These are phyloP conservation scores for Irpex sp. DNA, from an alignment of 1,284 basidiomycete species.

Conservation along the genomic window DNA sequence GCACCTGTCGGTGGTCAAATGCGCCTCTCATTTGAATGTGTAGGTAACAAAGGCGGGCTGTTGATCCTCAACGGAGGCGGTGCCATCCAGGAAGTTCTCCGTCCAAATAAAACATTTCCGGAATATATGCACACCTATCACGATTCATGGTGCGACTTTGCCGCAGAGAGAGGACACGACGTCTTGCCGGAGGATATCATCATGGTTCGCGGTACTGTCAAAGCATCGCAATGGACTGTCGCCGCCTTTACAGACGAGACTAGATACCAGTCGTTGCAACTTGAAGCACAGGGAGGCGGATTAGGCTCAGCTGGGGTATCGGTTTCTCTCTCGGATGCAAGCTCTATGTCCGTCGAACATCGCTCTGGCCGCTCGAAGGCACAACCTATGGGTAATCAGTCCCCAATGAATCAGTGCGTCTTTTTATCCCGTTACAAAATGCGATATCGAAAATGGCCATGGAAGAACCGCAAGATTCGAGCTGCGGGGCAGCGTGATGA, in stretches of 20 bases:
- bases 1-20: background rate
- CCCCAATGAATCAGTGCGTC: slow-evolving; percentile 15
- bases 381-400: background rate
- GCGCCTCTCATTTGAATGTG: background rate
- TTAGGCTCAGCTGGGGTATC: background rate
- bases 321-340: background rate
- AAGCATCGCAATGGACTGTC: slow-evolving; percentile 19
- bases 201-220: slow-evolving; percentile 20
- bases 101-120: slow-evolving; percentile 4
- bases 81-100: background rate
- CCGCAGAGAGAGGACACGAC: slow-evolving; percentile 3
- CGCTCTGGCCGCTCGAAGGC: slow-evolving; percentile 10
- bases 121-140: slow-evolving; percentile 9
- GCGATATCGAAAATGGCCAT: slow-evolving; percentile 4
- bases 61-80: background rate
- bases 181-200: slow-evolving; percentile 14
- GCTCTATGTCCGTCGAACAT: slow-evolving; percentile 6
- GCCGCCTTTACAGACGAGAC: slow-evolving; percentile 18
- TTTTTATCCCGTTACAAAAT: slow-evolving; percentile 20
- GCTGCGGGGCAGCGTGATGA: background rate
- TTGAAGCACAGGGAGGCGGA: background rate
- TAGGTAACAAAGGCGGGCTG: background rate
- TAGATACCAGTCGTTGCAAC: slow-evolving; percentile 6
- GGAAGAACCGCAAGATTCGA: background rate
- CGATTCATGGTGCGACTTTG: slow-evolving; percentile 10